Base-by-base conservation (phyloP, 2,329 filamentous ascomycete species). In the Ambrosiella beaveri region DNA sequence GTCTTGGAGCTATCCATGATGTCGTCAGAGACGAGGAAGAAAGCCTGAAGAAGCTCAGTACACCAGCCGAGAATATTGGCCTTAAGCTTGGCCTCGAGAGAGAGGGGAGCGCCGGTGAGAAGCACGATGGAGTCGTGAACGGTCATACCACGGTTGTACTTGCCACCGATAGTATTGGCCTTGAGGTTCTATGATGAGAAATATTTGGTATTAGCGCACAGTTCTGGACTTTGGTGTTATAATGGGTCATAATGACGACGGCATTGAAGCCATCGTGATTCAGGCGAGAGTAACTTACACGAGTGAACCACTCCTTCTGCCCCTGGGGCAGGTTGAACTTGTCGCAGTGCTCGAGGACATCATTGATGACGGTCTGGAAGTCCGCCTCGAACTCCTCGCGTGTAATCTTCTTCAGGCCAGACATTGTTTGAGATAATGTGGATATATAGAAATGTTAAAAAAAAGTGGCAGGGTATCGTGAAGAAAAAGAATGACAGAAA, bases 121-220 rank as follows among this genome's bases (percentile, higher is more conserved):
- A 93, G 76, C 63, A 88, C 85, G 63, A 84, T 83, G 52, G 89
- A 93, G 74, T 98, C 93, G 64, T 93, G 85, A 61, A 97, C 91
- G 53, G 90, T 97, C 81, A 98, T 94, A 74, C 93, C 93, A 68
- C 93, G 88, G 75, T 98, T 98, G 76, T 90, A 95, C 78, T 98
- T 98, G 69, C 93, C 93, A 65, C 93, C 93, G 57, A 93, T 75
- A 6, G 88, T 82, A 74, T 98, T 98, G 74, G 81, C 78, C 68
- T 90, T 80, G 66, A 97, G 79, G 62, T 79, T 85, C 88, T 96
- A 65, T 56, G 52, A 38, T 41, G 66, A 58, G 52, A 51, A 51
- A 51, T 55, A 40, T 6, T 12, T 44, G 27, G 19, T 13, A 13
- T 41, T 27, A 36, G 38, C 47, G 6, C 8, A 13, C 9, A 52